Conservation (phyloP, 106 monocot genomes). For the Dioscorea alata region DNA sequence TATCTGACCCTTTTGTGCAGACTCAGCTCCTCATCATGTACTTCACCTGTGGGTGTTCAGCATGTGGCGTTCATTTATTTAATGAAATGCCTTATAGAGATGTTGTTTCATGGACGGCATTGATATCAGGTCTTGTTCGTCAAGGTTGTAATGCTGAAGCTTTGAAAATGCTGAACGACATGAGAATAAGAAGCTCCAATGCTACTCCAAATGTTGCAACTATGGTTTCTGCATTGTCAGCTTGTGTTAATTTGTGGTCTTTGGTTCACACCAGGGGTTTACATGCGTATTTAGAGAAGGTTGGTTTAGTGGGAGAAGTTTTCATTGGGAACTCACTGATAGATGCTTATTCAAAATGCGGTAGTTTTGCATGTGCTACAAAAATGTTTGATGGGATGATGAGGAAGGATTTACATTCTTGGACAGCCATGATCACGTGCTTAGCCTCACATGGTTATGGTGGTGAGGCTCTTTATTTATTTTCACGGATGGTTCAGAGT, state of each 20-base stretch:
- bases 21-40: slow-evolving; percentile 40
- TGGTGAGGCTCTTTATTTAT: slow-evolving; percentile 30
- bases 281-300: slow-evolving; percentile 43
- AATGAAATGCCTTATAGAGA: slow-evolving; percentile 30
- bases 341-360: slow-evolving; percentile 57
- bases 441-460: slow-evolving; percentile 49
- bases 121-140: slow-evolving; percentile 33
- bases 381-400: slow-evolving; percentile 33
- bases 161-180: slow-evolving; percentile 32
- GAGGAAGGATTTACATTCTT: slow-evolving; percentile 40
- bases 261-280: slow-evolving; percentile 31
- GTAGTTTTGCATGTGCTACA: slow-evolving; percentile 18
- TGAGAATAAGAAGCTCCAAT: slow-evolving; percentile 17
- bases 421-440: slow-evolving; percentile 50
- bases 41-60: slow-evolving; percentile 15
- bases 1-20: slow-evolving; percentile 32
- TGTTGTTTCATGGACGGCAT: slow-evolving; percentile 47
- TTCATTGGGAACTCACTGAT: slow-evolving; percentile 54
- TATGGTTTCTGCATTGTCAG: slow-evolving; percentile 33
- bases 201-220: slow-evolving; percentile 43
- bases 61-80: slow-evolving; percentile 18
- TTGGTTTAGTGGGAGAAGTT: slow-evolving; percentile 23
- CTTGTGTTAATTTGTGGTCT: slow-evolving; percentile 33
- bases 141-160: slow-evolving; percentile 20
- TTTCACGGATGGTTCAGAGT: slow-evolving; percentile 20